Evolutionary conservation across 306 rosid species (phyloP), one percentile per base, ranked within the genome.

Genomic region (Prunus davidiana): DNA sequence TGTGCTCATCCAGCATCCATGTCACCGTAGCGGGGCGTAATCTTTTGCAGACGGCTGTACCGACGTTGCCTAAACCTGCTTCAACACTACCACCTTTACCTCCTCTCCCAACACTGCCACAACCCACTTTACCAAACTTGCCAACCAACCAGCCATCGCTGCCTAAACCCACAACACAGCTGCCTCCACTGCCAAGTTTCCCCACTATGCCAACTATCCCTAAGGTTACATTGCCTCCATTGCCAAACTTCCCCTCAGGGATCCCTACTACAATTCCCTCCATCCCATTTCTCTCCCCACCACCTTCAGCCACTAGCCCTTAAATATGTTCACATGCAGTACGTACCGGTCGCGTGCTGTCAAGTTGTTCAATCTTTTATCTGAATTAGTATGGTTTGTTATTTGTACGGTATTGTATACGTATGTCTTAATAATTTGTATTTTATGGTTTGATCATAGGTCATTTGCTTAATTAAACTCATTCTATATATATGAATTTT

Each of bases 221-320:
- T 12, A 67, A n/a, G 72, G 3, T 67, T 38, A 43, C n/a, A 19
- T 47, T 56, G 25, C 58, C 69, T 32, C 12, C 64, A 19, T 0
- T 71, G 2, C 82, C 82, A 70, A 32, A 50, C 16, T 9, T 55
- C 38, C 78, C 79, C 8, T 5, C 73, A 3, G 30, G 6, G 46
- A n/a, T 80, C 16, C 80, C 78, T 16, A 46, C 16, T 34, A 55
- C 27, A 20, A 19, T 84, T 51, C 77, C 69, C 79, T 78, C 84
- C 84, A 52, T 81, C 22, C 83, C 87, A 6, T 81, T 78, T 78
- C 25, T 78, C 25, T 70, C 88, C 27, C 86, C 90, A 73, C 86
- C 83, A 6, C 62, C 85, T 54, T 65, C 88, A 78, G 18, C 79
- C 67, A n/a, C 70, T 49, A 86, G 67, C 11, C 90, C 86, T 6